Evolutionary conservation across 1,284 basidiomycete genomes (phyloP), one percentile per base, ranked within the genome.

Genomic region (Puccinia novopanici): DNA sequence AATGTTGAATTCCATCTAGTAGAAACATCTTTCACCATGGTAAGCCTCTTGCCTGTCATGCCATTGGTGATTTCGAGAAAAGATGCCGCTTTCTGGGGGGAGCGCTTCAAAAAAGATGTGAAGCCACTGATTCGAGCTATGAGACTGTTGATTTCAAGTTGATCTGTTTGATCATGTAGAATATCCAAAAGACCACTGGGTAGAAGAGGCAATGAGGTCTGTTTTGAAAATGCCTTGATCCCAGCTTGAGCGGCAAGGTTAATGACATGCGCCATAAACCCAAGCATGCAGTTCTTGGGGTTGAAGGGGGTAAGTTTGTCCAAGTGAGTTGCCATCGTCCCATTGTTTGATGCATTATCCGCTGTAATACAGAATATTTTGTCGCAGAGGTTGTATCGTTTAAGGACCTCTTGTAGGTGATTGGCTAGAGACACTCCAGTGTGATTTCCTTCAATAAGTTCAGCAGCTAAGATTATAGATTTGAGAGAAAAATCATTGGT

Each of bases 241-340:
- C 67, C 45, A 22, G n/a, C 8, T 52, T 70, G 67, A 48, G 67
- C 67, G 15, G 67, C 67, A 30, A 70, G 67, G 17, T 70, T 70
- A 52, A 52, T 70, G 1, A 70, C 67, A 19, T 70, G 15, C 15
- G 67, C 65, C 65, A 67, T 67, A 27, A 37, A 67, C 1, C 65
- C 40, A n/a, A 67, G 65, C 22, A 45, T 8, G 45, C 67, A 70
- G 8, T 70, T 48, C 15, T 48, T 6, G 4, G 19, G 19, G 9
- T 70, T 45, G 30, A 70, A 70, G 2, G 13, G 3, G 22, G 52
- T 52, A 6, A 70, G n/a, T 50, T 8, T 70, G 13, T 2, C 24
- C 9, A 70, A 37, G 8, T 70, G 42, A 8, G 42, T 15, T 30
- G n/a, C 67, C 67, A 70, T 70, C 2, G 45, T 70, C 10, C 15